Percentiles rank a stretch among this genome's conserved stretches.
phyloP scores from a whole-genome alignment of 1,139 yeast species.

The Lipomyces yarrowii region DNA sequence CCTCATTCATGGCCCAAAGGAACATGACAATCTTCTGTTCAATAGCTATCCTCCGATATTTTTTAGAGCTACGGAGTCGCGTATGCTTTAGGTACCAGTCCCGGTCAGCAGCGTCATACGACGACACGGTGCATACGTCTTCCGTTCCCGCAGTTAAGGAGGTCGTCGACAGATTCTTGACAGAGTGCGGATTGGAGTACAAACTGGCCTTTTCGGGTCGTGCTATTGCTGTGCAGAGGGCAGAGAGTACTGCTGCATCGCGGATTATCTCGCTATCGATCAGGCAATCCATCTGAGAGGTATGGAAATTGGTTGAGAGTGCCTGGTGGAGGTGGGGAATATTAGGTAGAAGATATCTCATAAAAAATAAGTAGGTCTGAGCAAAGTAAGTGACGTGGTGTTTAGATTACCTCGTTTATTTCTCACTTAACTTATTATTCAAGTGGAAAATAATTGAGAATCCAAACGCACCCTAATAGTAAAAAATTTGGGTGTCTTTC shows the following conservation, averaged over 20 bases:
- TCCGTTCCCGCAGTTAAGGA: background rate
- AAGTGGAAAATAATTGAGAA: too few relatives aligned
- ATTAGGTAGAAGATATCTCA: background rate
- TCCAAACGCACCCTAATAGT: too few relatives aligned
- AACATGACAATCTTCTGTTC: background rate
- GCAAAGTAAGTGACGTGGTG: background rate
- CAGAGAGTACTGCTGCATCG: background rate
- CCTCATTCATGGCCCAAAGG: constrained; percentile 1
- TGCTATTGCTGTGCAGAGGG: background rate
- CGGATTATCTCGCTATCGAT: background rate
- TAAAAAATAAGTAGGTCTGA: background rate
- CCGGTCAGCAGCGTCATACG: background rate
- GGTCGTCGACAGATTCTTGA: background rate
- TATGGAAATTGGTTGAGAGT: background rate
- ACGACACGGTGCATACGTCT: background rate
- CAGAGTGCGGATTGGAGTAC: background rate
- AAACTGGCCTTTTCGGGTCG: background rate
- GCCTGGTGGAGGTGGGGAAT: background rate
- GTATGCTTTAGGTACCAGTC: background rate
- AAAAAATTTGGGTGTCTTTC: too few relatives aligned
- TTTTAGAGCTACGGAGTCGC: background rate
- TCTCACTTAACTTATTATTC: too few relatives aligned
- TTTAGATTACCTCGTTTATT: too few relatives aligned
- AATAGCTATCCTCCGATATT: background rate
- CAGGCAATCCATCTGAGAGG: background rate